Base-by-base conservation (phyloP, 257 asterid genomes). In the Leptodermis oblonga region DNA sequence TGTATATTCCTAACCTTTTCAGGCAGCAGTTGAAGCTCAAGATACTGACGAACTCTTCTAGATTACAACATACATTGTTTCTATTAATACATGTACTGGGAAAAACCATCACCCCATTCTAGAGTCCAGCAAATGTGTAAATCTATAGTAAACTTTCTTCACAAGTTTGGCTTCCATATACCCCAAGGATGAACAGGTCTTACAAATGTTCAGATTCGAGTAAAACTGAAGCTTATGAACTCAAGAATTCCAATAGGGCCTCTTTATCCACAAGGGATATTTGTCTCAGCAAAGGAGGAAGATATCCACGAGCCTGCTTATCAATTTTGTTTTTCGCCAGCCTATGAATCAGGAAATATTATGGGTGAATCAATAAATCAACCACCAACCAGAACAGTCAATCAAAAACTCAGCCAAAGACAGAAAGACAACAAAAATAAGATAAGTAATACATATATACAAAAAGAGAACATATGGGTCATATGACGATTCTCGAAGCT, bases 301-400 rank as follows among this genome's bases (percentile, higher is more conserved):
- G 70, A 43, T 46, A 11, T 7, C 25, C 43, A 37, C 22, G 11
- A 49, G 46, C 34, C 58, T 45, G 28, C 28, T 36, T 26, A 67
- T 49, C 71, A 68, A 49, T 22, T 59, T 36, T 41, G 58, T 41
- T 61, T 74, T 53, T 68, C 51, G 22, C 73, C 73, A 64, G 82
- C 82, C 82, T 78, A 74, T 31, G 31, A 70, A 48, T 26, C 63
- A 56, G 56, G 33, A 42, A 61, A 67, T 56, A 68, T 7, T 17
- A 51, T 11, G 1, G 3, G n/a, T 26, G 43, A 51, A 72, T 36
- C 36, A 64, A 10, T 22, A 8, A 60, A 23, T 20, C 5, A 63
- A 23, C 48, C 34, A 52, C n/a, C 37, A 26, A 43, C 9, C 13
- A 58, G 10, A 33, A 11, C 33, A n/a, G 26, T 25, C 23, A 68